Evolutionary conservation across 2,329 filamentous ascomycete genomes (phyloP), one percentile per base, ranked within the genome.

Genomic region (Diaporthe capsici): DNA sequence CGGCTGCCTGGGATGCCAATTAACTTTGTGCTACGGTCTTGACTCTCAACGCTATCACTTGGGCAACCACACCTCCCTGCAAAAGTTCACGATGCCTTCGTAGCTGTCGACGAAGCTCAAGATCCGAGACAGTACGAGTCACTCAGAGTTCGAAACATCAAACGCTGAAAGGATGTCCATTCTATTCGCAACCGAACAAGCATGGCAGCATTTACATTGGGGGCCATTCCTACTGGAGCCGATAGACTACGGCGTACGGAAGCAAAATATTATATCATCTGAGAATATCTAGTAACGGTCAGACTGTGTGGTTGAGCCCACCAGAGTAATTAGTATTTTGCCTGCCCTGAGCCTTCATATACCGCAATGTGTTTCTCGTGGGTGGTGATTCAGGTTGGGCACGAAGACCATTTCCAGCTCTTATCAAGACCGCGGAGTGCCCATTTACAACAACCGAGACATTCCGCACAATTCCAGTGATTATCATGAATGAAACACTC

Each of bases 81-180:
- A 53, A 15, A 39, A 12, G 15, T 28, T 28, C 63, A 53, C 65
- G 22, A 68, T 68, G n/a, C 28, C 31, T 53, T 68, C 22, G 20
- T 51, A 47, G 31, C 4, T 25, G 8, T 53, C 13, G 31, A 20
- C 9, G 65, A 68, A 68, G 65, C 65, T 68, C 47, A 4, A 42
- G 44, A 68, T 53, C 8, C 13, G 65, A 68, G 65, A 68, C 65
- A 68, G 20, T 55, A 28, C 13, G 65, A 39, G 31, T 25, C 22
- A 42, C 31, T 39, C 47, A 68, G n/a, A 22, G 34, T 68, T 53
- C n/a, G 6, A 53, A 20, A n/a, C 65, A 53, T 10, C 22, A 39
- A 53, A 49, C 15, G 47, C 28, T 39, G 65, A 39, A 55, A 4
- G 10, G 10, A 28, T 17, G 3, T 37, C 7, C 25, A 12, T 20